Percentiles rank a stretch among this genome's conserved stretches.
phyloP scores from a whole-genome alignment of 768 basidiomycete genomes.

The Russula sp. region DNA sequence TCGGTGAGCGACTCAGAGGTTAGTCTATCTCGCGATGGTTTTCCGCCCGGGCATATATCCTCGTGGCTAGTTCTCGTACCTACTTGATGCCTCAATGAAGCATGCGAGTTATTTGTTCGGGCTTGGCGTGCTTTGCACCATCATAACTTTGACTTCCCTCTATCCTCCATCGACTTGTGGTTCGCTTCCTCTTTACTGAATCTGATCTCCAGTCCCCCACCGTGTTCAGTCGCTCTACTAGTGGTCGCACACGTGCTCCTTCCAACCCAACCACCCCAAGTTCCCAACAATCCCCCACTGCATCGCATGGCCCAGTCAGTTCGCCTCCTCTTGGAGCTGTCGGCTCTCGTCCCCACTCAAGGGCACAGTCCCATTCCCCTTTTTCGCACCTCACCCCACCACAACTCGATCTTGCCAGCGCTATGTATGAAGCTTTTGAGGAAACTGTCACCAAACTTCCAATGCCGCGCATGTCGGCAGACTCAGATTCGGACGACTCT shows the following conservation, averaged over 20 bases:
- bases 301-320: conserved; percentile 26
- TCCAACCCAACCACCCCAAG: conserved; percentile 55
- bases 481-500: conserved; percentile 41
- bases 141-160: neutral
- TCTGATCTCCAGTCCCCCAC: conserved; percentile 35
- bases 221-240: conserved; percentile 37
- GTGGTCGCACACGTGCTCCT: conserved; percentile 51
- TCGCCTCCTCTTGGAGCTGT: conserved; percentile 37
- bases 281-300: conserved; percentile 36
- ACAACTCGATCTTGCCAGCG: conserved; percentile 33
- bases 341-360: conserved; percentile 58
- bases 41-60: neutral
- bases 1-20: conserved; percentile 70
- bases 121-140: neutral
- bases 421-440: conserved; percentile 36
- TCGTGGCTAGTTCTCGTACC: neutral
- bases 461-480: conserved; percentile 44
- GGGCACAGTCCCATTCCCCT: conserved; percentile 41
- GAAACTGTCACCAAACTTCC: conserved; percentile 47
- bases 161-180: neutral
- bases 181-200: conserved; percentile 26
- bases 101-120: neutral
- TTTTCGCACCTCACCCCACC: conserved; percentile 35
- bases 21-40: conserved; percentile 20
- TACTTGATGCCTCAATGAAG: neutral